Base-by-base conservation (phyloP, 768 basidiomycete genomes). In the Pulveroboletus frians region DNA sequence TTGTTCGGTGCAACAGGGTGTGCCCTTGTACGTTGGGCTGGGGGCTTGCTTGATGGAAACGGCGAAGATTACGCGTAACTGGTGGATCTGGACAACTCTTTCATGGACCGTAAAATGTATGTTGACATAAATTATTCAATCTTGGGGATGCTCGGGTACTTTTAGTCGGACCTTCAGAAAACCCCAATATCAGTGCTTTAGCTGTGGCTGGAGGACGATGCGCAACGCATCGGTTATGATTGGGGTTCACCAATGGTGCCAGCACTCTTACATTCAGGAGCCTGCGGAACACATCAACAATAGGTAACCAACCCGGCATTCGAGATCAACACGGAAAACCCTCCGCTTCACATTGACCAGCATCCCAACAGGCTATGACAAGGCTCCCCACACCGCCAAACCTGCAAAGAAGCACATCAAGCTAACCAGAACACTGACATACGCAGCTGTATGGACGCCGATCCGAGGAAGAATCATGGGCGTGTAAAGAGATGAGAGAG, bases 361-460 rank as follows among this genome's bases (percentile, higher is more conserved):
- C 6, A 29, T 37, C 32, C 34, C 17, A 15, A 38, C 30, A 31
- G 32, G 9, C 45, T 48, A 81, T 21, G 77, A 75, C 44, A 91
- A 65, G 6, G 73, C 87, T 26, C 78, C 81, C 89, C 89, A 92
- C 9, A 79, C 66, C 0, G 79, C 85, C 43, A 92, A 67, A 3
- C 86, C 88, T 4, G 79, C 76, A 62, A 91, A 90, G 56, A 91
- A 79, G 34, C 73, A 71, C 23, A 84, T 83, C 11, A 92, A 67
- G 0, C 82, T 80, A 4, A 85, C 74, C 27, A 92, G 64, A 39
- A 81, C 71, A 18, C 78, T 80, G 9, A 83, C 71, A 65, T 89
- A 92, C 21, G 85, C 87, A 29, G 83, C 84, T 0, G 80, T 80
- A 43, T 88, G 89, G 26, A 90, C 76, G 7, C 89, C 89, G 23